Conservation (phyloP, 352 stramenopile genomes). For the Ochromonadaceae sp. region DNA sequence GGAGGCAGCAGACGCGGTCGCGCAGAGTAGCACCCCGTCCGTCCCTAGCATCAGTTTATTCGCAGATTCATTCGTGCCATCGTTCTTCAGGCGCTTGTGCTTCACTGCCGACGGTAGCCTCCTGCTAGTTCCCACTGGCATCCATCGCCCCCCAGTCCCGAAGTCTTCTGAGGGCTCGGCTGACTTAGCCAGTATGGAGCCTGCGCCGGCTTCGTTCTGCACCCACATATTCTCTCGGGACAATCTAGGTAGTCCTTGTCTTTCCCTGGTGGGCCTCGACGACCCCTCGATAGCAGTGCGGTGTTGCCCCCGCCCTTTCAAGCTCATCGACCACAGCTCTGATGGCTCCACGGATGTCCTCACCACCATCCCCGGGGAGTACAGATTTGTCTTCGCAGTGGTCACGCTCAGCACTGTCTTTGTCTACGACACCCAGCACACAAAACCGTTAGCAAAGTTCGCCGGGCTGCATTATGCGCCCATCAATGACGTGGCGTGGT, state of each 20-base stretch:
- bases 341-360: slow-evolving; percentile 49
- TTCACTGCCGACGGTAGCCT: slow-evolving; percentile 69
- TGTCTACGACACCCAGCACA: slow-evolving; percentile 60
- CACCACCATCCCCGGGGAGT: too few species aligned
- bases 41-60: slow-evolving; percentile 50
- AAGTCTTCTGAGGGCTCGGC: background rate
- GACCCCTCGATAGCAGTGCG: slow-evolving; percentile 61
- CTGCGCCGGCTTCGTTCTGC: slow-evolving; percentile 40
- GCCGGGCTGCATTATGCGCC: slow-evolving; percentile 68
- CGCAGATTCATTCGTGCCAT: slow-evolving; percentile 60
- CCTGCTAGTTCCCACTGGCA: slow-evolving; percentile 47
- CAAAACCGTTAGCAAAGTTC: slow-evolving; percentile 53
- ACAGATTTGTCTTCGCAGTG: slow-evolving; percentile 72
- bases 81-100: slow-evolving; percentile 54
- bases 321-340: slow-evolving; percentile 32
- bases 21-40: too few species aligned
- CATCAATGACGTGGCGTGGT: slow-evolving; percentile 64
- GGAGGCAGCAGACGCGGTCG: too few species aligned
- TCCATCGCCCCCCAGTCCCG: background rate
- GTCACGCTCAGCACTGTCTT: slow-evolving; percentile 62
- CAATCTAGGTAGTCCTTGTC: slow-evolving; percentile 44
- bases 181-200: slow-evolving; percentile 20
- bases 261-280: slow-evolving; percentile 62
- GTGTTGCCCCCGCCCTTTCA: slow-evolving; percentile 55
- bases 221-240: slow-evolving; percentile 65